Conservation (phyloP, 768 basidiomycete species). For the Rubroboletus pulcherrimus region DNA sequence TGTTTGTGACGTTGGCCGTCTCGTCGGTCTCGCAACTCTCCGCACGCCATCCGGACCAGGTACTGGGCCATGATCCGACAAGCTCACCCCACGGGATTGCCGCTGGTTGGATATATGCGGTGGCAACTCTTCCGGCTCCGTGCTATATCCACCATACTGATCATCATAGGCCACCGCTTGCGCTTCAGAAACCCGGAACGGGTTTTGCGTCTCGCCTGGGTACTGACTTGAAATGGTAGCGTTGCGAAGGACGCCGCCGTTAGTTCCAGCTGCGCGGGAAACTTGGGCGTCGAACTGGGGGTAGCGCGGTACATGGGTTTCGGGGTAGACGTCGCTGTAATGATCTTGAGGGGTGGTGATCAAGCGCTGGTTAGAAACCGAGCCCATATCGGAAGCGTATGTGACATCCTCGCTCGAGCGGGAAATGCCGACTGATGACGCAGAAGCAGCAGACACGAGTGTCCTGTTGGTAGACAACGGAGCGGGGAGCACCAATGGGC, state of each 20-base stretch:
- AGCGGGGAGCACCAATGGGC: constrained; percentile 70
- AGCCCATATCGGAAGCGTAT: constrained; percentile 33
- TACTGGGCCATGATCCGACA: constrained; percentile 83
- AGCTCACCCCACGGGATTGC: constrained; percentile 60
- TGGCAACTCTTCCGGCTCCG: constrained; percentile 37
- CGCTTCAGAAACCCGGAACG: constrained; percentile 52
- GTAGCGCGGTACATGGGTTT: constrained; percentile 14
- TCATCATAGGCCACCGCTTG: constrained; percentile 39
- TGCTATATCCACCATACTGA: constrained; percentile 28
- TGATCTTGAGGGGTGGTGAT: constrained; percentile 35
- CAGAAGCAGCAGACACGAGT: constrained; percentile 40
- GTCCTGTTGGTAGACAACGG: constrained; percentile 62
- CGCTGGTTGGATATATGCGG: constrained; percentile 14
- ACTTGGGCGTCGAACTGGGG: constrained; percentile 41
- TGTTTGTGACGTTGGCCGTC: constrained; percentile 59
- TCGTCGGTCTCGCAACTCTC: constrained; percentile 63
- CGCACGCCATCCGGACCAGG: constrained; percentile 75
- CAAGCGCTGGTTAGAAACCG: constrained; percentile 43
- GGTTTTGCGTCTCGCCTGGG: constrained; percentile 49
- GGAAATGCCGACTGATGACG: constrained; percentile 40
- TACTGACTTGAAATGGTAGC: constrained; percentile 35
- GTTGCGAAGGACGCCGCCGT: constrained; percentile 40
- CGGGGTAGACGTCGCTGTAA: constrained; percentile 26
- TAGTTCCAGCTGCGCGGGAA: constrained; percentile 35
- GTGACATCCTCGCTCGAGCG: constrained; percentile 43